Evolutionary conservation across 2,329 filamentous ascomycete genomes (phyloP).

Genomic region (Hypocrella siamensis): DNA sequence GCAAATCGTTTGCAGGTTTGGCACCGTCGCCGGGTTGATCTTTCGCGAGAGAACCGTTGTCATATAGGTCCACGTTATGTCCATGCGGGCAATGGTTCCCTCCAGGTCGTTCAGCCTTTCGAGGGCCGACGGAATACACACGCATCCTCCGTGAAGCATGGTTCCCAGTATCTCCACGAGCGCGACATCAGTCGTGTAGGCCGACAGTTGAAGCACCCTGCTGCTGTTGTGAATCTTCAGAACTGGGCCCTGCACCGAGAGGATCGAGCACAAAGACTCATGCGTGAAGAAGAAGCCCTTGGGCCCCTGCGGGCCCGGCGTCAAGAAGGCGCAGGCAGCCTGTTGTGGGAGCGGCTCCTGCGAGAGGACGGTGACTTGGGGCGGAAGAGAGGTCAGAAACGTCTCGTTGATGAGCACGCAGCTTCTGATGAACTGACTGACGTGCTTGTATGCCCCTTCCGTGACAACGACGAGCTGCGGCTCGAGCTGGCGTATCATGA

Average conservation of each 20-base stretch:
- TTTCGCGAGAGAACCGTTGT: slow-evolving; percentile 42
- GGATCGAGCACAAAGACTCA: slow-evolving; percentile 36
- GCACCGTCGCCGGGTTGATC: slow-evolving; percentile 19
- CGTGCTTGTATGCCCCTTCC: slow-evolving; percentile 22
- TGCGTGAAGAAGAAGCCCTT: slow-evolving; percentile 50
- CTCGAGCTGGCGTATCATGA: slow-evolving; percentile 26
- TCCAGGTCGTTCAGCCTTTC: slow-evolving; percentile 33
- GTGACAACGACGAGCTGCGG: slow-evolving; percentile 28
- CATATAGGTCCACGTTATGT: slow-evolving; percentile 36
- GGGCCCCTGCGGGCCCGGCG: slow-evolving; percentile 30
- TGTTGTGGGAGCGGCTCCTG: slow-evolving; percentile 24
- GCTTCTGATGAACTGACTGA: slow-evolving; percentile 23
- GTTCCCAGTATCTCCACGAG: slow-evolving; percentile 35
- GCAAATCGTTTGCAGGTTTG: slow-evolving; percentile 23
- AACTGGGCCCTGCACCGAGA: slow-evolving; percentile 32
- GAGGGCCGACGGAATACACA: slow-evolving; percentile 38
- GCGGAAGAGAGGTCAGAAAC: slow-evolving; percentile 20
- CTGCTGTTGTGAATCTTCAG: slow-evolving; percentile 33
- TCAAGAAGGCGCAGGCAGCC: slow-evolving; percentile 46
- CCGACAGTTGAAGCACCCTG: slow-evolving; percentile 39
- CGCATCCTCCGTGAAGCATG: slow-evolving; percentile 38
- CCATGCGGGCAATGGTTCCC: slow-evolving; percentile 31
- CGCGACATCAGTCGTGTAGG: slow-evolving; percentile 36
- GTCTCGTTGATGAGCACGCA: slow-evolving; percentile 26
- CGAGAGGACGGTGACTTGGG: slow-evolving; percentile 12